Base-by-base conservation (phyloP, 2,329 filamentous ascomycete genomes). In the Penicillium sp. region DNA sequence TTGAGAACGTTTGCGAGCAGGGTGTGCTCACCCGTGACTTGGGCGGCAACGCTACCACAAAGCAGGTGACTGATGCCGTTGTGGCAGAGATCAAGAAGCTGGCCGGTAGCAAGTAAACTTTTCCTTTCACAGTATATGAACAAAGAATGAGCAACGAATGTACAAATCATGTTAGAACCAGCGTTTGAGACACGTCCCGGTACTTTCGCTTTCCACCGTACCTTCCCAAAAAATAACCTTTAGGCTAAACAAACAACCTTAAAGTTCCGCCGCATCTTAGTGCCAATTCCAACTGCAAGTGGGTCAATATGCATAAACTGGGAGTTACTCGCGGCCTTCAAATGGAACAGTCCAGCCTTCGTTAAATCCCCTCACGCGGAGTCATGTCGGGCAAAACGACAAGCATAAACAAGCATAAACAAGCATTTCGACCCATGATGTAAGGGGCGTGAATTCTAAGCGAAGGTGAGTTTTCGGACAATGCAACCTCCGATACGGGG, bases 21-120 rank as follows among this genome's bases (percentile, higher is more conserved):
- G 79, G 79, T 0, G 68, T 86, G 32, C 75, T 82, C 57, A 88
- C 86, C 2, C 78, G 72, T 31, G 85, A 88, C 68, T 78, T 88
- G 61, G 83, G 83, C 39, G 86, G 86, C 0, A 75, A 72, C 21
- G 79, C 80, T 2, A 79, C 75, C 2, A 88, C 86, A 0, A 77
- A 81, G 62, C 79, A 81, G 50, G 80, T 88, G 16, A 86, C 85
- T 1, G 78, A 82, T 31, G 84, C 84, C 2, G 79, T 85, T 9
- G 79, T 81, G 54, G 70, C 67, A 31, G 80, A 83, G 69, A 79
- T 84, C 52, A 75, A 80, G 66, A 73, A 71, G 49, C 66, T 79
- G 47, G 69, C 73, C 18, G 38, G 43, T 31, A 38, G 50, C 21
- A 47, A 55, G 14, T 49, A 43, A 47, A 14, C 9, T 42, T 24